Evolutionary conservation across 352 stramenopile genomes (phyloP).

Genomic region (Globisporangium cylindrosporum): DNA sequence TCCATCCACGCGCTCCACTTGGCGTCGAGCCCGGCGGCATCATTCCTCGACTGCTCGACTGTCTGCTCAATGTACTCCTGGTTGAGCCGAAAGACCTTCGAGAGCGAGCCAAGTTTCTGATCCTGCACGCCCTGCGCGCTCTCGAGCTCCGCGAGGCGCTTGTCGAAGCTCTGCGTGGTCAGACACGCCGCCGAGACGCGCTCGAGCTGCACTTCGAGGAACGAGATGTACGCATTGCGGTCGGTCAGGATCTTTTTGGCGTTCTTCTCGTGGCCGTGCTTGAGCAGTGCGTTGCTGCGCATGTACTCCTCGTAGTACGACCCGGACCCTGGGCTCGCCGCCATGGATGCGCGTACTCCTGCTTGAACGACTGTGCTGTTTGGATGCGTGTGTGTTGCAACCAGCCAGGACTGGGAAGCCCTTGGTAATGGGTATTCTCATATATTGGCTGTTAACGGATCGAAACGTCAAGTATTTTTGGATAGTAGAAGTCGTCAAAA

Average conservation of each 20-base stretch:
- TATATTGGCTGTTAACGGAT: neutral
- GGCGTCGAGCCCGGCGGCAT: slow-evolving; percentile 32
- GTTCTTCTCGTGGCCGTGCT: slow-evolving; percentile 46
- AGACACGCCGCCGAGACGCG: slow-evolving; percentile 81
- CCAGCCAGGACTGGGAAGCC: neutral
- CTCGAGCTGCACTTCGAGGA: slow-evolving; percentile 86
- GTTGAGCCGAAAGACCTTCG: slow-evolving; percentile 66
- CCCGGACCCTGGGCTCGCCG: slow-evolving; percentile 17
- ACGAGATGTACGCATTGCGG: slow-evolving; percentile 83
- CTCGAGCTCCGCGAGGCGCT: slow-evolving; percentile 54
- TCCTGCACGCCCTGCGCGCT: slow-evolving; percentile 37
- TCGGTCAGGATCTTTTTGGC: slow-evolving; percentile 81
- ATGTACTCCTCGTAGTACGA: slow-evolving; percentile 87
- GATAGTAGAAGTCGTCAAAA: neutral
- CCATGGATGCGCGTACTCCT: neutral
- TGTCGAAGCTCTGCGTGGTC: slow-evolving; percentile 65
- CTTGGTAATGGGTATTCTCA: neutral
- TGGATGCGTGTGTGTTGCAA: neutral
- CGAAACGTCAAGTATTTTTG: neutral
- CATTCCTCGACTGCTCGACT: slow-evolving; percentile 30
- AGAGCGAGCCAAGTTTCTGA: slow-evolving; percentile 61
- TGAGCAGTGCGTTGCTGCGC: slow-evolving; percentile 66
- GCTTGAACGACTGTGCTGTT: neutral
- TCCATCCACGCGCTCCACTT: slow-evolving; percentile 64
- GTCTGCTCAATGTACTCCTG: slow-evolving; percentile 72